Evolutionary conservation across 225 moss, liverwort and hornwort species (phyloP), one percentile per base, ranked within the genome.

Genomic region (Pleurozium schreberi): DNA sequence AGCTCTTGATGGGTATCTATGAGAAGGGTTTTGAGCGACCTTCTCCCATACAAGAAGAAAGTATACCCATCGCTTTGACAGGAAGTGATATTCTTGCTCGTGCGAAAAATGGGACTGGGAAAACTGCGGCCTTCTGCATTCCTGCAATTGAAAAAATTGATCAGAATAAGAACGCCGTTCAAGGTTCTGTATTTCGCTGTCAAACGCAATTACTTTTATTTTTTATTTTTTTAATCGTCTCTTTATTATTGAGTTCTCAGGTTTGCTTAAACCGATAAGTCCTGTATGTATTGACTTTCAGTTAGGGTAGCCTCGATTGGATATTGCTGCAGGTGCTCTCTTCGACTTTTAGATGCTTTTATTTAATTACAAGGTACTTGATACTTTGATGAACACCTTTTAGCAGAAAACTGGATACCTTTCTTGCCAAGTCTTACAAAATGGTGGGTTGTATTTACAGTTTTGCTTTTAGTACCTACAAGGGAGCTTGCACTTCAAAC

Each of bases 141-240:
- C 94, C 94, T 89, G 94, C 94, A 86, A 93, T 94, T 90, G 94
- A 94, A 87, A 94, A 94, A 93, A 94, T 94, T 73, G 94, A 94
- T 81, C 94, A 92, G 85, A 93, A 93, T 94, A 94, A 94, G 90
- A 94, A 93, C 81, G 93, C 94, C 84, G 89, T 94, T 85, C 94
- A 94, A 94, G 94, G 94, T 94, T 65, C 84, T 80, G 67, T 87
- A 82, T 84, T 84, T 42, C 76, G 77, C 87, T 71, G 45, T 82
- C 70, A 74, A 12, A 55, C 52, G 84, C 86, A 84, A 65, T 87
- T 58, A 7, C 50, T 69, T 84, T 80, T 1, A 50, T 84, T 83
- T 57, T 90, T 28, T 43, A 34, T 52, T 43, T 61, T 20, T 63
- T 21, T n/a, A 50, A 49, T 84, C 67, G 57, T 83, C 79, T 47